phyloP scores from a whole-genome alignment of 169 alveolate species.

The Babesia sp. region DNA sequence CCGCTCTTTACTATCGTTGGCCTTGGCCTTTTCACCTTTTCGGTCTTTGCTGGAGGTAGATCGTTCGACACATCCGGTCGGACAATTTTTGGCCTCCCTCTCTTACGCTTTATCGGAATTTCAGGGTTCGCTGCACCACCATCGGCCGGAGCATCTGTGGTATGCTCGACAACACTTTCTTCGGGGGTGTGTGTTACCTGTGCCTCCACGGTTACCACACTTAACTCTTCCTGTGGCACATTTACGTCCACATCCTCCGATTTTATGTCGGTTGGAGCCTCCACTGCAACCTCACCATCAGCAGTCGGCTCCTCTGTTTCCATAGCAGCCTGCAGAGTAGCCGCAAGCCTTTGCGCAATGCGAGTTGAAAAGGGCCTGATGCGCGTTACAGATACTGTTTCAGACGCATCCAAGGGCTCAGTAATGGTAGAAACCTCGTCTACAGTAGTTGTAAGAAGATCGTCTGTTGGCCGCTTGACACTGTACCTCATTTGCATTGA shows the following conservation, averaged over 20 bases:
- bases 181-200: not conserved
- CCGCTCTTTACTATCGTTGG: not conserved
- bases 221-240: not conserved
- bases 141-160: not conserved
- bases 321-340: not conserved
- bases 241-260: not conserved
- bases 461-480: not conserved
- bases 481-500: constrained; percentile 28
- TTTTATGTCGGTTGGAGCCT: not conserved
- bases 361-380: not conserved
- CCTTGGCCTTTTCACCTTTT: not conserved
- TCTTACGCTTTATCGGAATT: constrained; percentile 1
- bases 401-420: not conserved
- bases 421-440: not conserved
- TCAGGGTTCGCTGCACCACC: not conserved
- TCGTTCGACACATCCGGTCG: not conserved
- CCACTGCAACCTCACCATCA: not conserved
- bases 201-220: not conserved
- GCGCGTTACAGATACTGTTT: not conserved
- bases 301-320: not conserved
- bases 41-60: not conserved
- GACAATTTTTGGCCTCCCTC: constrained; percentile 15
- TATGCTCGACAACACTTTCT: not conserved
- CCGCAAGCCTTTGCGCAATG: constrained; percentile 15
- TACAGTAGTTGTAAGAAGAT: not conserved